Evolutionary conservation across 2,329 filamentous ascomycete species (phyloP).

Genomic region (Ophiosphaerella herpotricha): DNA sequence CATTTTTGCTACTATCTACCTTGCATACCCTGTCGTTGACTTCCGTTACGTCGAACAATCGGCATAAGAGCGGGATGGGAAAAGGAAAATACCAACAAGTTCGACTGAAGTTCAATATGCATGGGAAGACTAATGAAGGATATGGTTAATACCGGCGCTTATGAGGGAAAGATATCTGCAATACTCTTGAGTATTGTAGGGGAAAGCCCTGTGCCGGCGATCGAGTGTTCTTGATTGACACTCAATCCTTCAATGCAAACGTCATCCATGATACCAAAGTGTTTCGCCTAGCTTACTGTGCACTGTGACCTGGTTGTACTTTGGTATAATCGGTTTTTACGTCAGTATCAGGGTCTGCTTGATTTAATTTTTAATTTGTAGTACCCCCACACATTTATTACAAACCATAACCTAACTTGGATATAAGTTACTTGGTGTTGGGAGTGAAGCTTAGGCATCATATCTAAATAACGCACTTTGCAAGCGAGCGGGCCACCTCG

Average conservation of each 20-base stretch:
- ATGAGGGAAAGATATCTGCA: conserved; percentile 99
- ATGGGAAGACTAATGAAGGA: conserved; percentile 23
- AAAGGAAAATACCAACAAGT: conserved; percentile 31
- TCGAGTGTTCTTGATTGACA: conserved; percentile 85
- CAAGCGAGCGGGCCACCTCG: background rate
- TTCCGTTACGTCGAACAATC: conserved; percentile 24
- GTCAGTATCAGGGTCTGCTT: too few species aligned
- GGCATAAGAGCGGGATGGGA: conserved; percentile 39
- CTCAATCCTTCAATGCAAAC: conserved; percentile 55
- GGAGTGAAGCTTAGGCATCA: background rate
- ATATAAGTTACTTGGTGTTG: too few species aligned
- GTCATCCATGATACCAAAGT: conserved; percentile 7
- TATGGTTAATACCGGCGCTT: conserved; percentile 66
- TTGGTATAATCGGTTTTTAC: background rate
- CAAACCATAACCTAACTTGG: too few species aligned
- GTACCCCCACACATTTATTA: too few species aligned
- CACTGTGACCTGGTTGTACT: background rate
- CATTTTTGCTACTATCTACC: conserved; percentile 17
- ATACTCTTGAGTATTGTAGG: conserved; percentile 58
- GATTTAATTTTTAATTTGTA: too few species aligned
- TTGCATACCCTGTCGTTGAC: conserved; percentile 44
- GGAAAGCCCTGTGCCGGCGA: conserved; percentile 97
- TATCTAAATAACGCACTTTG: too few species aligned
- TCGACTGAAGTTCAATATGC: conserved; percentile 14
- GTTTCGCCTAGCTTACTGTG: background rate